A percentile compares a stretch with the other conserved stretches of the same genome.
phyloP scores from a whole-genome alignment of 2,329 filamentous ascomycete species.

The Diaporthe ilicicola region DNA sequence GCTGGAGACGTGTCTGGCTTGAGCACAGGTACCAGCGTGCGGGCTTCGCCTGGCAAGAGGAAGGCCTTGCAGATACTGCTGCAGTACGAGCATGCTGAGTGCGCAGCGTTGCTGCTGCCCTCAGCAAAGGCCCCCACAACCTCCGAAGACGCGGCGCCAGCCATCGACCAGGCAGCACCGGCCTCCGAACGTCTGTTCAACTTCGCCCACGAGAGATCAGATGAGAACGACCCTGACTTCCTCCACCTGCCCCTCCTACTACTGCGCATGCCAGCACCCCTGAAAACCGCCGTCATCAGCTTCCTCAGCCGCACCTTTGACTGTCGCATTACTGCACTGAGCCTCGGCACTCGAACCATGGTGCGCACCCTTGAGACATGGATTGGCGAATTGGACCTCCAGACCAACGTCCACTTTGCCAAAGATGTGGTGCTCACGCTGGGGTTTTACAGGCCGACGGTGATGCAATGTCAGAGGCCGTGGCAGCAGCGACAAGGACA shows the following conservation, averaged over 20 bases:
- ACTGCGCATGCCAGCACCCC: slow-evolving; percentile 62
- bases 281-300: slow-evolving; percentile 58
- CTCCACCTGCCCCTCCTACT: slow-evolving; percentile 61
- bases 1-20: slow-evolving; percentile 15
- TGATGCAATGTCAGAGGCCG: background rate
- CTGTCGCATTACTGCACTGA: slow-evolving; percentile 61
- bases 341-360: slow-evolving; percentile 59
- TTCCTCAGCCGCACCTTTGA: slow-evolving; percentile 65
- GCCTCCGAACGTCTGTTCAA: background rate
- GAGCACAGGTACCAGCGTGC: background rate
- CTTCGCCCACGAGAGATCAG: background rate
- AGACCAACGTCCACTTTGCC: slow-evolving; percentile 42
- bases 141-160: background rate
- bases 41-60: slow-evolving; percentile 36
- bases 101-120: slow-evolving; percentile 61
- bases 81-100: slow-evolving; percentile 61
- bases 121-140: slow-evolving; percentile 28
- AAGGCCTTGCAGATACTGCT: slow-evolving; percentile 56
- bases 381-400: slow-evolving; percentile 51
- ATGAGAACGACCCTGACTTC: slow-evolving; percentile 44
- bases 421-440: slow-evolving; percentile 62
- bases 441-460: slow-evolving; percentile 55
- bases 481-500: background rate
- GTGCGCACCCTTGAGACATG: slow-evolving; percentile 60
- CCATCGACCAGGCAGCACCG: background rate